Percentiles rank a stretch among this genome's conserved stretches.
Conservation (phyloP, 495 filamentous ascomycete genomes). For the Bryoglossum gracile region DNA sequence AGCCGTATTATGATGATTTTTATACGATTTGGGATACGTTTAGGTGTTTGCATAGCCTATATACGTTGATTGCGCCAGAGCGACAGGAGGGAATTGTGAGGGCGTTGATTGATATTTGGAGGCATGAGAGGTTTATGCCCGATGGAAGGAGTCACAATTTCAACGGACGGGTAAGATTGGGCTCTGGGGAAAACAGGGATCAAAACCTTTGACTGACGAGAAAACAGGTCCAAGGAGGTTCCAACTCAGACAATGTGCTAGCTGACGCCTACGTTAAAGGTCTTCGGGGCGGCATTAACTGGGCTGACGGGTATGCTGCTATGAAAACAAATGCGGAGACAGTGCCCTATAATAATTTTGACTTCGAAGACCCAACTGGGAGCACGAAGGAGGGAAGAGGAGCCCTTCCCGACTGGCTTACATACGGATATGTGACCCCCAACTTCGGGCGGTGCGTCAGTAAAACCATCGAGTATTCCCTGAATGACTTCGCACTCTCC, state of each 20-base stretch:
- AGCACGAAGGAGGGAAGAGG: constrained; percentile 56
- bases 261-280: constrained; percentile 66
- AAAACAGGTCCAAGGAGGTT: constrained; percentile 63
- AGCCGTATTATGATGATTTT: constrained; percentile 72
- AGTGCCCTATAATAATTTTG: constrained; percentile 43
- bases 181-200: too few species aligned
- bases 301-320: constrained; percentile 62
- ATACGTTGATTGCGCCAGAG: constrained; percentile 57
- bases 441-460: constrained; percentile 63
- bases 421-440: constrained; percentile 53
- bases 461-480: constrained; percentile 66
- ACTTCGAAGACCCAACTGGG: constrained; percentile 41
- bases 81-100: constrained; percentile 60
- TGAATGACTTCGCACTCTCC: constrained; percentile 68
- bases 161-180: constrained; percentile 43
- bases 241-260: constrained; percentile 66
- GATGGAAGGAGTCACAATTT: constrained; percentile 56
- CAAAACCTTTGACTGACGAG: not conserved
- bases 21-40: constrained; percentile 64
- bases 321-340: constrained; percentile 68
- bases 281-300: constrained; percentile 53
- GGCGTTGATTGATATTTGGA: constrained; percentile 62
- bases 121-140: constrained; percentile 59
- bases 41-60: constrained; percentile 56
- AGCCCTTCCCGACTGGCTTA: constrained; percentile 60